These are phyloP conservation scores for Endoconidiophora polonica DNA, from an alignment of 2,329 filamentous ascomycete genomes.

Conservation along the genomic window DNA sequence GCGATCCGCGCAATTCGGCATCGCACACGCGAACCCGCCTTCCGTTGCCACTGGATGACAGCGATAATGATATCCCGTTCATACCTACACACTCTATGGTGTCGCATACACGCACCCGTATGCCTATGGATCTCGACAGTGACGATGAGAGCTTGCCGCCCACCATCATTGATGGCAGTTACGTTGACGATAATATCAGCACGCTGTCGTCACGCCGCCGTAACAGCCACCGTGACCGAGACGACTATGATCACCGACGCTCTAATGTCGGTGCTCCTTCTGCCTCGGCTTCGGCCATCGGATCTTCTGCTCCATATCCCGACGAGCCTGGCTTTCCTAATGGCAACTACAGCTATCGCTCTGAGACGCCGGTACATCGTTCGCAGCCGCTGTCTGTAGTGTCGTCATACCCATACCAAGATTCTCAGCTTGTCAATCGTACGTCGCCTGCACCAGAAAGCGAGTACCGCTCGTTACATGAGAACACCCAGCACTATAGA, in stretches of 20 bases:
- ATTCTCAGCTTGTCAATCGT: neutral
- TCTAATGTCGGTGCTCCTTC: too few relatives aligned
- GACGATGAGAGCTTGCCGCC: conserved; percentile 9
- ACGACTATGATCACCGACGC: too few relatives aligned
- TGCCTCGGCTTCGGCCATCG: neutral
- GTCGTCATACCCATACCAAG: neutral
- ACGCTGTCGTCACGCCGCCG: conserved; percentile 3
- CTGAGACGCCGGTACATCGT: too few relatives aligned
- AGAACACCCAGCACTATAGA: neutral
- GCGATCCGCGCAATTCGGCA: conserved; percentile 5
- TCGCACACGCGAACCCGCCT: conserved; percentile 9
- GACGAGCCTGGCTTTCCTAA: conserved; percentile 5
- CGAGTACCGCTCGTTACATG: conserved; percentile 1
- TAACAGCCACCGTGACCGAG: neutral
- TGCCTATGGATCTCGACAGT: conserved; percentile 9
- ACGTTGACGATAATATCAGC: conserved; percentile 7
- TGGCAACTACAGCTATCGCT: conserved; percentile 5
- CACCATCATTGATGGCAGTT: conserved; percentile 8
- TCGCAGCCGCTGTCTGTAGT: too few relatives aligned
- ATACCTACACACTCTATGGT: conserved; percentile 8
- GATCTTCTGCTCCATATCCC: conserved; percentile 4
- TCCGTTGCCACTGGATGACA: conserved; percentile 10
- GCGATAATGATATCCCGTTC: conserved; percentile 9
- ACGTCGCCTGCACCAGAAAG: conserved; percentile 2
- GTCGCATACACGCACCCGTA: conserved; percentile 11